Base-by-base conservation (phyloP, 345 rosid species). In the Arabidopsis arenosa region DNA sequence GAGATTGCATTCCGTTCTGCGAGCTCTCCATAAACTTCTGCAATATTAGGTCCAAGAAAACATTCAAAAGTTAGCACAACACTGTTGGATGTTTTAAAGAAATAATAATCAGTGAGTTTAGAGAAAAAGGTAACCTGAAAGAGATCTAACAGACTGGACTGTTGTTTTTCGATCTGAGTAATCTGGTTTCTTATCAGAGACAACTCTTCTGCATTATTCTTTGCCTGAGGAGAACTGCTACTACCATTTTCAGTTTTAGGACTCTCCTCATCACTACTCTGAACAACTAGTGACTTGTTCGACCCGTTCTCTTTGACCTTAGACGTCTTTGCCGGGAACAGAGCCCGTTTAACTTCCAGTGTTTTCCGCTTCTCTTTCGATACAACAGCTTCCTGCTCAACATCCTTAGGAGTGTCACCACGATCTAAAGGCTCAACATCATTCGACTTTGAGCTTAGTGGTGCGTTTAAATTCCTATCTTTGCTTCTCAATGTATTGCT, bases 1-100 rank as follows among this genome's bases (percentile, higher is more conserved):
- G 82, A 66, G 93, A 89, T 65, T 81, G 87, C 70, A 95, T 86
- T 75, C 93, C 99, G 43, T 63, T 88, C 84, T 90, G 90, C n/a
- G 97, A 89, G 68, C 92, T 88, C 80, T 96, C 97, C 30, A 90
- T 92, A 72, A 86, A 95, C 81, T 86, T 80, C 99, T 95, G 72
- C 9, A 80, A 66, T 68, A 12, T 70, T 77, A 32, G 60, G 54
- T 61, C 59, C 62, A 49, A 17, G n/a, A 33, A 69, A 36, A 13
- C 26, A 57, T 47, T 32, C 44, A 44, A 43, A 72, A 68, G 66
- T 80, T 63, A 78, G 72, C 39, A 65, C 48, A 15, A 54, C 6
- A 48, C 15, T 32, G 30, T 47, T 40, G 59, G 59, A 55, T 56
- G n/a, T n/a, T 49, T 40, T 3, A 7, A 39, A 54, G 5, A 2